Conservation (phyloP, 345 rosid genomes). For the Corymbia maculata region DNA sequence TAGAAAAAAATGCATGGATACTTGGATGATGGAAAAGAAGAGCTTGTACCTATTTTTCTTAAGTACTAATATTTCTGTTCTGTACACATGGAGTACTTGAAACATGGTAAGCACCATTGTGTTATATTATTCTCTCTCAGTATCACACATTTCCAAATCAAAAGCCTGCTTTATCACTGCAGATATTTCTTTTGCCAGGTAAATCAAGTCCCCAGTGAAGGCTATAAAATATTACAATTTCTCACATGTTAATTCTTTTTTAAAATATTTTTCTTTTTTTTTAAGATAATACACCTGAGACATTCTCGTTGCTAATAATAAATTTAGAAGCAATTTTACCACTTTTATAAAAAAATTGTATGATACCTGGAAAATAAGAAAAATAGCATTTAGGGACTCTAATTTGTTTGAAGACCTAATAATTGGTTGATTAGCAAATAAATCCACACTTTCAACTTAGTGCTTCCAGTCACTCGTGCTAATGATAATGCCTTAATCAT, state of each 20-base stretch:
- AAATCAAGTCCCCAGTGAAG: neutral
- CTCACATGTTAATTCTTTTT: neutral
- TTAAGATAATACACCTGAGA: neutral
- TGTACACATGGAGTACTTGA: neutral
- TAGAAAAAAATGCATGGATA: neutral
- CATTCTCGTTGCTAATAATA: neutral
- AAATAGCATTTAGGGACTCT: neutral
- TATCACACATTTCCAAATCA: neutral
- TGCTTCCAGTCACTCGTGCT: neutral
- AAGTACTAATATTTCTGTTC: neutral
- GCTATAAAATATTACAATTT: neutral
- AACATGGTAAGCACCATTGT: neutral
- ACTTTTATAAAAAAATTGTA: neutral
- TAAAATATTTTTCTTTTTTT: neutral
- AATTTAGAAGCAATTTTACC: neutral
- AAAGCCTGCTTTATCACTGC: neutral
- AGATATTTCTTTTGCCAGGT: neutral
- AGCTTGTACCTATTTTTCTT: neutral
- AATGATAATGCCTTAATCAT: neutral
- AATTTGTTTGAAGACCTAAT: neutral
- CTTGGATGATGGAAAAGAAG: neutral
- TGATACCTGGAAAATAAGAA: neutral
- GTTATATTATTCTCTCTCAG: neutral
- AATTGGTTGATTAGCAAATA: neutral
- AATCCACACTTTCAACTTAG: neutral